Base-by-base conservation (phyloP, 768 basidiomycete species). In the Xerocomus potaroensis region DNA sequence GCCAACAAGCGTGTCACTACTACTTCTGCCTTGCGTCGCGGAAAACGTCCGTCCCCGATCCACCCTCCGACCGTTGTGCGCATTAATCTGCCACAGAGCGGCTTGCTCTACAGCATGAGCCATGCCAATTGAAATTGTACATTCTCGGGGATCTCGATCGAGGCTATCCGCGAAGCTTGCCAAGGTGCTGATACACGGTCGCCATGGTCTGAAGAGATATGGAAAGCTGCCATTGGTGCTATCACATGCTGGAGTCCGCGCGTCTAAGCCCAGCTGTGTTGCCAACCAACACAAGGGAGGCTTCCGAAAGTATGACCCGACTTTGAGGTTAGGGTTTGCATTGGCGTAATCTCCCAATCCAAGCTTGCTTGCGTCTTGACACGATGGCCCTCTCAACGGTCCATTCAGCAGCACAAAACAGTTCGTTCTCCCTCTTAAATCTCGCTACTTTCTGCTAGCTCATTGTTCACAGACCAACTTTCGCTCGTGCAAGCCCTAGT, bases 391-490 rank as follows among this genome's bases (percentile, higher is more conserved):
- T 64, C 43, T 51, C 80, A 19, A 68, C n/a, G n/a, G n/a, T 82
- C 11, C 86, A 89, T 49, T 69, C 71, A 26, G 87, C 87, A 2
- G 83, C 84, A 8, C 80, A 83, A 60, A 87, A 84, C 45, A 77
- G 87, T 84, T 16, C 7, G 48, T 54, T 26, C 1, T 24, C 19
- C 5, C 4, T 35, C 7, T 4, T 18, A 21, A 23, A 27, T 29
- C 38, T n/a, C 15, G 27, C 18, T n/a, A 19, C 31, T 19, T 43
- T 35, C 14, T 23, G 12, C 14, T 32, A 22, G 47, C 23, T 2
- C 18, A 23, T 22, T 35, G 5, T n/a, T 10, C 2, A 8, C 15
- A 89, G 89, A 80, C 57, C 89, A 91, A 65, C 67, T 80, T 30
- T 76, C 80, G 31, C 69, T 91, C n/a, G 72, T 91, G 33, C 79